Evolutionary conservation across 306 rosid species (phyloP).

Genomic region (Dalbergia cultrata): DNA sequence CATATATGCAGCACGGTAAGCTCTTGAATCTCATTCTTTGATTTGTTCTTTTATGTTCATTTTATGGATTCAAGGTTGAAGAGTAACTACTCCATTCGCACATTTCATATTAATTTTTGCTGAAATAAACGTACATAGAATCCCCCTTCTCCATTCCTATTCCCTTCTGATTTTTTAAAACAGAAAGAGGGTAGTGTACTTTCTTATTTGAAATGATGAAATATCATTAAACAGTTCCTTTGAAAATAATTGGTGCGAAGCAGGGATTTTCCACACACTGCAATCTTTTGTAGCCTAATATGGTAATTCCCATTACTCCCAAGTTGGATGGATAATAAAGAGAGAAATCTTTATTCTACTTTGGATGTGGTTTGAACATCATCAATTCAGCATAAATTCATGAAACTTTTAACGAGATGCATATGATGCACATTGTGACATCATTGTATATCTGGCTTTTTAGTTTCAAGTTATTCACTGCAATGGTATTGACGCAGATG

Average conservation of each 20-base stretch:
- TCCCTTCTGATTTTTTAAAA: background rate
- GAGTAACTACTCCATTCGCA: conserved; percentile 11
- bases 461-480: conserved; percentile 28
- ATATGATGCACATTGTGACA: conserved; percentile 1
- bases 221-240: conserved; percentile 9
- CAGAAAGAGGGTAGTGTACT: conserved; percentile 6
- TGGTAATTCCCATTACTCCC: background rate
- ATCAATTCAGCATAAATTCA: background rate
- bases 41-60: conserved; percentile 26
- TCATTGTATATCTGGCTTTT: background rate
- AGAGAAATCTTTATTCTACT: background rate
- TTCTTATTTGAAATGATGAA: conserved; percentile 1
- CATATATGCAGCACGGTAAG: conserved; percentile 94
- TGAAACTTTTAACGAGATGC: background rate
- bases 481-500: conserved; percentile 68
- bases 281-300: background rate
- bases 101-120: conserved; percentile 17
- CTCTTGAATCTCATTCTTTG: conserved; percentile 35
- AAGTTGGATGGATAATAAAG: background rate
- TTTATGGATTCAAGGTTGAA: conserved; percentile 22
- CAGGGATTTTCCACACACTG: background rate
- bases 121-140: background rate
- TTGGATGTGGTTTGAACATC: background rate
- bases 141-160: background rate
- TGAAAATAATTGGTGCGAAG: background rate